Base-by-base conservation (phyloP, 176 grass and related monocot species). In the Carex cristatella region DNA sequence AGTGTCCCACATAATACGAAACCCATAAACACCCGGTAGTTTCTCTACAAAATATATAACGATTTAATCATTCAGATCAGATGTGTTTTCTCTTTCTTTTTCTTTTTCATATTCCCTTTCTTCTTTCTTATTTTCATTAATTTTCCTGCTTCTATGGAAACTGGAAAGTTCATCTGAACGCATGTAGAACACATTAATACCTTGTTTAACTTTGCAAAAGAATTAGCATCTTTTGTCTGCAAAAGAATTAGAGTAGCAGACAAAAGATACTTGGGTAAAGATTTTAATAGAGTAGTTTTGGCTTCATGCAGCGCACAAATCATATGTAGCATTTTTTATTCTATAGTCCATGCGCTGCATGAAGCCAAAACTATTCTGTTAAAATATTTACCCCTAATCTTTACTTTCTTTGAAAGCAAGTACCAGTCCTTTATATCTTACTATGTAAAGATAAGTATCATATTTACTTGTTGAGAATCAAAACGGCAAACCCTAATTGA, bases 11-110 rank as follows among this genome's bases (percentile, higher is more conserved):
- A 89, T 8, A 69, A 83, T 72, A 89, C 73, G 18, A 89, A 89
- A 66, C 80, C 80, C 46, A 89, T 86, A 66, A 89, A 89, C 48
- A 86, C 79, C 53, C 88, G 77, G 49, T 89, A 89, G 81, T 89
- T 89, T 84, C 88, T 86, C 88, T 89, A 79, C 59, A 86, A 38
- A 38, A 68, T 37, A 37, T 37, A 68, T 68, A 68, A 35, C 14
- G 38, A 69, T 69, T 15, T 69, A 69, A 38, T 69, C 65, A 69
- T 15, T 69, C 32, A 16, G 5, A 81, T 61, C 27, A 62, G 53
- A 61, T 15, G 16, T 37, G 1, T 18, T 80, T 61, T 42, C 5
- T 59, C 33, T 32, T 55, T 33, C 53, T 55, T 6, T 16, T 80
- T 31, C 35, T 9, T 80, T 31, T 80, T 9, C 30, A 80, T 18